A percentile compares a stretch with the other conserved stretches of the same genome.
These are phyloP conservation scores for Eugenia klotzschiana DNA, from an alignment of 441 rosid genomes.

Conservation along the genomic window DNA sequence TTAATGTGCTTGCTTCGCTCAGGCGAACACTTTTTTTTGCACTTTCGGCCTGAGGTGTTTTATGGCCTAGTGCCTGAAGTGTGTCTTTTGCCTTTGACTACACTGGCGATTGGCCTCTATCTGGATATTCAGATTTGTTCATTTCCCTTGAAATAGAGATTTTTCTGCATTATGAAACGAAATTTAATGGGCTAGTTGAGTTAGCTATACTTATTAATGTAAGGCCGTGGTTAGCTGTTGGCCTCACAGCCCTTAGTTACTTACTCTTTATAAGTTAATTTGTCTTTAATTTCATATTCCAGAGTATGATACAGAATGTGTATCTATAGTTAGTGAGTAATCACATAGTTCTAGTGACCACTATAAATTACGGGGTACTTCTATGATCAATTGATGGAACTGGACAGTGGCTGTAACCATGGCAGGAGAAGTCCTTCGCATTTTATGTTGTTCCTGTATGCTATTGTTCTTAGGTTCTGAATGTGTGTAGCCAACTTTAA, in stretches of 20 bases:
- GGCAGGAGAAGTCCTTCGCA: neutral
- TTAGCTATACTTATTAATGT: neutral
- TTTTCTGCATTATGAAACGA: neutral
- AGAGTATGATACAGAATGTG: neutral
- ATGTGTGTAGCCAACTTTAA: neutral
- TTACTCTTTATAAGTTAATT: neutral
- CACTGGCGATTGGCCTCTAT: neutral
- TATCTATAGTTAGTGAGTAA: neutral
- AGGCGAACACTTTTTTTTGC: neutral
- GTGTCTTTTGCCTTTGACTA: neutral
- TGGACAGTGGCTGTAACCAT: neutral
- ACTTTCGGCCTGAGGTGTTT: neutral
- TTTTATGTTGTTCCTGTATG: neutral
- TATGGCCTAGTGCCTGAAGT: neutral
- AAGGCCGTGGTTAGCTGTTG: neutral
- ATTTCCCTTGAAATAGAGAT: neutral
- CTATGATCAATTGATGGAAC: neutral
- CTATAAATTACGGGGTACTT: neutral
- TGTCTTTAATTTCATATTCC: neutral
- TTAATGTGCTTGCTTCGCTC: neutral
- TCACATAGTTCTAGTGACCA: neutral
- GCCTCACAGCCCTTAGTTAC: neutral
- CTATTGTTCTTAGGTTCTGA: neutral
- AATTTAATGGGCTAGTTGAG: neutral
- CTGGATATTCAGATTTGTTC: neutral